Evolutionary conservation across 495 filamentous ascomycete species (phyloP), one percentile per base, ranked within the genome.

Genomic region (Penicillium soppii): DNA sequence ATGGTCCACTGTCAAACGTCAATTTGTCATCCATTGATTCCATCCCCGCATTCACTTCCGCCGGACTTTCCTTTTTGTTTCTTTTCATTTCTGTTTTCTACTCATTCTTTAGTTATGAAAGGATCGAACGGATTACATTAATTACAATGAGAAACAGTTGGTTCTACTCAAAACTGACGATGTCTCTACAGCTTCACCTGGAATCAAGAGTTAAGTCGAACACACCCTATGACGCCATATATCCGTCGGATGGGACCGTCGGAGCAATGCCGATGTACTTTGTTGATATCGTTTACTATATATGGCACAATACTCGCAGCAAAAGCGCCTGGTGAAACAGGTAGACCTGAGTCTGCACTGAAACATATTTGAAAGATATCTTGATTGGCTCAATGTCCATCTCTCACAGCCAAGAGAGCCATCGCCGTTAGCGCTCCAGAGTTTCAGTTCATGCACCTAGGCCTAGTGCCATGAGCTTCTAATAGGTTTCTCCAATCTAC

Each of bases 21-120:
- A 44, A 63, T 63, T 63, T 63, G 60, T 63, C 50, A 63, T 63
- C 59, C n/a, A n/a, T n/a, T n/a, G n/a, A n/a, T n/a, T n/a, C 50
- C 36, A 37, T 50, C 50, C 53, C 56, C 53, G 52, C 52, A 55
- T 56, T 23, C 7, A 4, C 36, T 16, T 3, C 7, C 36, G 37
- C 3, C 17, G 32, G 32, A 35, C 13, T 35, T 35, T 12, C 13
- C 6, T 15, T 35, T 35, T 15, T 35, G 4, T 15, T 35, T 35
- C 13, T 5, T 35, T 35, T 15, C 29, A n/a, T n/a, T 22, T 40
- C 9, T 8, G 19, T 7, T 40, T 40, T 38, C 16, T 20, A 9
- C 5, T 17, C 3, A 6, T 38, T 5, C 9, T 9, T 27, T 27
- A 27, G 25, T 27, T 4, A n/a, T n/a, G n/a, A n/a, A n/a, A n/a